Base-by-base conservation (phyloP, 371 early-diverging fungal species). In the Fennellomyces sp. region DNA sequence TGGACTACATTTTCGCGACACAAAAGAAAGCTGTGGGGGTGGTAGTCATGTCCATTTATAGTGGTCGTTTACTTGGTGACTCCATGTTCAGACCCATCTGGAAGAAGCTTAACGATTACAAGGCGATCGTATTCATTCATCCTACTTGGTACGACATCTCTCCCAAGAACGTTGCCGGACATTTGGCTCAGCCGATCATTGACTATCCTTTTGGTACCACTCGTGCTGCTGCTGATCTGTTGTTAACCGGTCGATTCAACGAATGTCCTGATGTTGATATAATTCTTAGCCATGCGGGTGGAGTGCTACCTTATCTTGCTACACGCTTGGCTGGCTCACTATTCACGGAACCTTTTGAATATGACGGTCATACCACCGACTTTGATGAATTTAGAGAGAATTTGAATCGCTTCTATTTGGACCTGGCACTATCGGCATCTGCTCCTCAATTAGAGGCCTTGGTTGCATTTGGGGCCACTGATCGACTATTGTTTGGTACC, bases 161-260 rank as follows among this genome's bases (percentile, higher is more conserved):
- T 5, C 62, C 56, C 0, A 12, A 48, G 17, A 45, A 39, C 17
- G 35, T 61, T 10, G 47, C 36, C 19, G 50, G 39, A 15, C 29
- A 17, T 13, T 26, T 55, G 5, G 50, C 62, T 5, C 38, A 50
- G 11, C 62, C 62, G 7, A 7, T 56, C 1, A 38, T 56, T 21
- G 62, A 61, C 25, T 61, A 48, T 29, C 55, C 62, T 5, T 55
- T 55, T 27, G 39, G 36, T 19, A 61, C 62, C 19, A 61, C 56
- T 12, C 62, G 56, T 25, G 56, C 62, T 1, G 62, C 56, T 5
- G 56, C n/a, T 7, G 56, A 61, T 48, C 17, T 61, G 15, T 48
- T 61, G 5, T 17, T 50, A 25, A 55, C 48, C 2, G 62, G 62
- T 5, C 45, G 56, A 15, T 30, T 55, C 21, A 39, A 23, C 2